phyloP scores from a whole-genome alignment of 176 grass and related monocot species.

The Canna indica region DNA sequence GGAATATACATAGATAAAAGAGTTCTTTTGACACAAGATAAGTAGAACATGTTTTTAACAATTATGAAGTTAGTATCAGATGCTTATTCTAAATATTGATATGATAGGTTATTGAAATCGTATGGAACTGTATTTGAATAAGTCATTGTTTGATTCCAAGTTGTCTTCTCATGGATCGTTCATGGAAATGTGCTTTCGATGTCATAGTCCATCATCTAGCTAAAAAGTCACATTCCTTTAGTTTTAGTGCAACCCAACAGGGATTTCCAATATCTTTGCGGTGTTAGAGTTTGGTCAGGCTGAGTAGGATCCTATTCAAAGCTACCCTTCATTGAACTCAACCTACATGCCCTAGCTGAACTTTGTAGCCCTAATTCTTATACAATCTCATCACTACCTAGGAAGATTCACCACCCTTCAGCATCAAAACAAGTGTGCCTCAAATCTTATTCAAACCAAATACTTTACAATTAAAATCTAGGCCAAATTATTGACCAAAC shows the following conservation, averaged over 20 bases:
- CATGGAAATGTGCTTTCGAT: not conserved
- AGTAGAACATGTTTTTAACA: no score
- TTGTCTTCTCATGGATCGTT: not conserved
- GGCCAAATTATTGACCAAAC: not conserved
- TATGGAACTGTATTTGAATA: no score
- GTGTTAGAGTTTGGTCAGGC: not conserved
- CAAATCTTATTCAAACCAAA: not conserved
- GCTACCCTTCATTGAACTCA: not conserved
- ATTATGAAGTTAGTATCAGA: no score
- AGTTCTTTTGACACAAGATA: no score
- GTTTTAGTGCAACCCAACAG: not conserved
- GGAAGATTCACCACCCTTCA: not conserved
- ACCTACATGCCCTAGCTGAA: not conserved
- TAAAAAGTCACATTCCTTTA: not conserved
- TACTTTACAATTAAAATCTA: not conserved
- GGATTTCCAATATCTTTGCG: not conserved
- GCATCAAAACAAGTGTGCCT: not conserved
- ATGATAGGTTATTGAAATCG: no score
- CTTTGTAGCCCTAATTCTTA: not conserved
- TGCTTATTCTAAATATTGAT: no score
- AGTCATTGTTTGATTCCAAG: no score
- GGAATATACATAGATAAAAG: no score
- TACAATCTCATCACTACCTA: not conserved
- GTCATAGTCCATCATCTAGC: no score
- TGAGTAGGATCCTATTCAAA: not conserved